phyloP scores from a whole-genome alignment of 2,329 filamentous ascomycete genomes.

The Clathrospora elynae region DNA sequence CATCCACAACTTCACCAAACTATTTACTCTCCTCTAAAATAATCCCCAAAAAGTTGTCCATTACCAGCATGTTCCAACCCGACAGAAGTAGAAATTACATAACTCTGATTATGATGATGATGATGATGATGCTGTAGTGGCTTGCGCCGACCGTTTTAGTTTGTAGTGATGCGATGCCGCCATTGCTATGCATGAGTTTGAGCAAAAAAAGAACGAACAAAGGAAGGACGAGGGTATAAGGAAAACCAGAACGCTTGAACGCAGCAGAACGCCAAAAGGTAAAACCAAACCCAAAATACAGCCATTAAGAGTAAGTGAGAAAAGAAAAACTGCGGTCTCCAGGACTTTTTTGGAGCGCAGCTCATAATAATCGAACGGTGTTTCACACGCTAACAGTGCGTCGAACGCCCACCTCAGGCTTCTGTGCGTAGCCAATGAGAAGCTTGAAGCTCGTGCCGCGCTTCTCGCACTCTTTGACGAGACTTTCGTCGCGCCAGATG shows the following conservation, averaged over 20 bases:
- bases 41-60: slow-evolving; percentile 29
- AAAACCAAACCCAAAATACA: slow-evolving; percentile 14
- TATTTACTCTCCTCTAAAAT: slow-evolving; percentile 4
- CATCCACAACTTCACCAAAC: slow-evolving; percentile 8
- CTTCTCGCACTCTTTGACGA: slow-evolving; percentile 84
- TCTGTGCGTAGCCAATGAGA: slow-evolving; percentile 88
- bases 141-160: slow-evolving; percentile 31
- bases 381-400: slow-evolving; percentile 57
- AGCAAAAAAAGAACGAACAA: slow-evolving; percentile 14
- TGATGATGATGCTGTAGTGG: slow-evolving; percentile 20
- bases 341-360: slow-evolving; percentile 40
- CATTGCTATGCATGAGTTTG: slow-evolving; percentile 38
- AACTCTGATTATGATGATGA: slow-evolving; percentile 16
- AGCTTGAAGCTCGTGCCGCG: slow-evolving; percentile 86
- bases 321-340: slow-evolving; percentile 25
- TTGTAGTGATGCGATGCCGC: slow-evolving; percentile 28
- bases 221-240: slow-evolving; percentile 40
- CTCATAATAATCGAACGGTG: slow-evolving; percentile 27
- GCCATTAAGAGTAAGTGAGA: slow-evolving; percentile 16
- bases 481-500: slow-evolving; percentile 77
- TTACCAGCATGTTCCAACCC: slow-evolving; percentile 43
- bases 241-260: slow-evolving; percentile 45
- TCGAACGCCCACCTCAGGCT: slow-evolving; percentile 61
- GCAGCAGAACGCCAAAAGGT: slow-evolving; percentile 29
- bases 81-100: slow-evolving; percentile 22